Evolutionary conservation across 345 rosid genomes (phyloP).

Genomic region (Combretum micranthum): DNA sequence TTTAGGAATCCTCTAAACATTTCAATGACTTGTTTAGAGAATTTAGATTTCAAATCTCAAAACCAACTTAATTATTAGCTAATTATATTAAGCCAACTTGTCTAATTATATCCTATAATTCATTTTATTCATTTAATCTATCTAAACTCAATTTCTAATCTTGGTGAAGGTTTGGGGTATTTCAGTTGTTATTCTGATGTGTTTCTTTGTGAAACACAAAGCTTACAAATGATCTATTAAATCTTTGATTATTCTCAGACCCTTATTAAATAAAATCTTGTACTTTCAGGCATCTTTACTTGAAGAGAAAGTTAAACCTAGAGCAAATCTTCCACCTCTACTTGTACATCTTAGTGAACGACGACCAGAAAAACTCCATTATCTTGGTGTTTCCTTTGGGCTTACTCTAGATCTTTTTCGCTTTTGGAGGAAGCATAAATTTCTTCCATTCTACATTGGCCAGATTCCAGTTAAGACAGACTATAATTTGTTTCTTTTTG

Average conservation of each 20-base stretch:
- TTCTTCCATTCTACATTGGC: constrained; percentile 87
- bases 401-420: constrained; percentile 91
- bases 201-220: background rate
- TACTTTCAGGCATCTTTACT: constrained; percentile 69
- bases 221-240: background rate
- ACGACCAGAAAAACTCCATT: constrained; percentile 77
- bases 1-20: too few species aligned
- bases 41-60: too few species aligned
- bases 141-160: too few species aligned
- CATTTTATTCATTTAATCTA: too few species aligned
- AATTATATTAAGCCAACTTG: too few species aligned
- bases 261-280: background rate
- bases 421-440: constrained; percentile 88
- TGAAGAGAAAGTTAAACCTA: constrained; percentile 78
- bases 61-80: too few species aligned
- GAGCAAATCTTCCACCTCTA: constrained; percentile 77
- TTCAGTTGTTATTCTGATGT: background rate
- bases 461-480: constrained; percentile 73
- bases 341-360: constrained; percentile 73
- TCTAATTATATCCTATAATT: too few species aligned
- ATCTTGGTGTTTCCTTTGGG: constrained; percentile 95
- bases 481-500: background rate
- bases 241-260: background rate
- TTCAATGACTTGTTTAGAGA: too few species aligned
- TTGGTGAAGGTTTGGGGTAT: too few species aligned